Percentiles rank a stretch among this genome's conserved stretches.
Evolutionary conservation across 129 eudicot species (phyloP).

Genomic region (Escallonia rubra): DNA sequence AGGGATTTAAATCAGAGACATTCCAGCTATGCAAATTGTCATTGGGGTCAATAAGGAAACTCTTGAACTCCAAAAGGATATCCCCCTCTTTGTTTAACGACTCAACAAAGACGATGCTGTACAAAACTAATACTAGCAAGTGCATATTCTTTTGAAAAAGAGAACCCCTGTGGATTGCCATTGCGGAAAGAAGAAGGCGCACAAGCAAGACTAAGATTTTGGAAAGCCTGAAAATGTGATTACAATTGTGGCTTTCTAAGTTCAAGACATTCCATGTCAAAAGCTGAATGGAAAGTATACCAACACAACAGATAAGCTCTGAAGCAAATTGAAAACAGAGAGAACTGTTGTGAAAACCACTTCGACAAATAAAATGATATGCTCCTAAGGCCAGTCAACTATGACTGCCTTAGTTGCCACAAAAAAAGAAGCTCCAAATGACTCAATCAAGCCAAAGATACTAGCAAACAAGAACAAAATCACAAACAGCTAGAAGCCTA

Average conservation of each 20-base stretch:
- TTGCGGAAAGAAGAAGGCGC: constrained; percentile 18
- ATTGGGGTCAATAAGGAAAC: constrained; percentile 42
- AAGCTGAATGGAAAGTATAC: not conserved
- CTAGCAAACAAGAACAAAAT: not conserved
- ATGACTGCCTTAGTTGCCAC: not conserved
- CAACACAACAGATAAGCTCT: not conserved
- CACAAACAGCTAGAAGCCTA: not conserved
- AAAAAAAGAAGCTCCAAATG: not conserved
- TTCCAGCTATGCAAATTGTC: constrained; percentile 61
- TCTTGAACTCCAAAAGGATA: constrained; percentile 70
- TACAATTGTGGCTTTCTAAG: not conserved
- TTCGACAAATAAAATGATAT: too few species aligned
- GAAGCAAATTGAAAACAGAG: not conserved
- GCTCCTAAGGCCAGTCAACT: not conserved
- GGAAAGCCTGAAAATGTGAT: not conserved
- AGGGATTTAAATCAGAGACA: constrained; percentile 44
- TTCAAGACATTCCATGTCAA: constrained; percentile 16
- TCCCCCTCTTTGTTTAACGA: constrained; percentile 63
- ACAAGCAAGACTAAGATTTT: constrained; percentile 17
- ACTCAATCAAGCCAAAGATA: not conserved
- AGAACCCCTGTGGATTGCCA: constrained; percentile 27
- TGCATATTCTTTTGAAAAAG: constrained; percentile 20
- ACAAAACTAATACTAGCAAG: constrained; percentile 22
- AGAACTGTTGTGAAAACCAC: too few species aligned
- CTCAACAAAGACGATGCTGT: constrained; percentile 30